Evolutionary conservation across 306 rosid genomes (phyloP), one percentile per base, ranked within the genome.

Genomic region (Sophora flavescens): DNA sequence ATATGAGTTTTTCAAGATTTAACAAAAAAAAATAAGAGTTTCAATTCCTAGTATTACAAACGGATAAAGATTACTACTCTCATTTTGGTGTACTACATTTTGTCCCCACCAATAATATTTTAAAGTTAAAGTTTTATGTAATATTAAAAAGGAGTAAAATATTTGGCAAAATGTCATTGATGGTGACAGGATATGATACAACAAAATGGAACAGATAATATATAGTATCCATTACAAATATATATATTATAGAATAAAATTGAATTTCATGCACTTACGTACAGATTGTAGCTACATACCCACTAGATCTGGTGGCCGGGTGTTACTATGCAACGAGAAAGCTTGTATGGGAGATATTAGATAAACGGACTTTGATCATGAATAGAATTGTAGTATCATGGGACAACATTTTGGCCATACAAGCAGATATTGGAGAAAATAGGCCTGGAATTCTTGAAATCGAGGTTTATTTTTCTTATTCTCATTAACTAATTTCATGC

Each of bases 261-360:
- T 54, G 12, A 54, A 54, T 54, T 18, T 8, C 47, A 41, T 41
- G 47, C 12, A 22, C 2, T 8, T 15, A 0, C 13, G 22, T 22
- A n/a, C 18, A 65, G 71, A 9, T 65, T 0, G n/a, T 1, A 1
- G 12, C 17, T 1, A 1, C 6, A 42, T 0, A 18, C n/a, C n/a
- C n/a, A n/a, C n/a, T n/a, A n/a, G n/a, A n/a, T 9, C 10, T 65
- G 38, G 56, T 65, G 38, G 56, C 18, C 6, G 42, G 14, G 16
- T 65, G 11, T 64, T 80, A 77, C 56, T 87, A 58, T 38, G 72
- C 74, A 0, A 85, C 61, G 77, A 33, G 68, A 77, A 78, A 70
- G 28, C 6, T 87, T 66, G 85, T 71, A 10, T 87, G 89, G 91
- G 87, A 87, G 60, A 80, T 83, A 39, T 9, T 83, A n/a, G 76